Evolutionary conservation across 1,139 yeast genomes (phyloP).

Genomic region (Blastobotrys persicus): DNA sequence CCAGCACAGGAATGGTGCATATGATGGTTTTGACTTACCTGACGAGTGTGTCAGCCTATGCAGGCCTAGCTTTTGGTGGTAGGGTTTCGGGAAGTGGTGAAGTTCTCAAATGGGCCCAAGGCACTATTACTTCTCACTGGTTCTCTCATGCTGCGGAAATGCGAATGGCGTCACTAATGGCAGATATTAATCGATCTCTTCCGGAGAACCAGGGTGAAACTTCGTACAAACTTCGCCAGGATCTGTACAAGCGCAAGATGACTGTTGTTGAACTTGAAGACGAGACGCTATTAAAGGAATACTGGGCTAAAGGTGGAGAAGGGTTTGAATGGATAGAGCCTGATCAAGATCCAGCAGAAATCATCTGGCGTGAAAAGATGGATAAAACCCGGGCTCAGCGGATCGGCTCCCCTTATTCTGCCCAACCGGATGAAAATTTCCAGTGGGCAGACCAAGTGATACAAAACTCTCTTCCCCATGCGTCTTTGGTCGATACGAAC

Average conservation of each 20-base stretch:
- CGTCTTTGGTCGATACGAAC: conserved; percentile 30
- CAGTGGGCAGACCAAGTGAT: conserved; percentile 31
- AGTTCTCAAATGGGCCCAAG: conserved; percentile 58
- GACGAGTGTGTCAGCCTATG: conserved; percentile 52
- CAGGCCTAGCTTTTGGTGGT: conserved; percentile 56
- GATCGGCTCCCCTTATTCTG: conserved; percentile 28
- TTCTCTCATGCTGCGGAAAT: conserved; percentile 66
- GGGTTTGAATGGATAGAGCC: conserved; percentile 82
- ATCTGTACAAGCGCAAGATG: conserved; percentile 31
- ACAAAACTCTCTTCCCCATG: conserved; percentile 31
- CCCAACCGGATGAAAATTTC: conserved; percentile 22
- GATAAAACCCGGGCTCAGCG: conserved; percentile 26
- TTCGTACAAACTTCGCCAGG: conserved; percentile 33
- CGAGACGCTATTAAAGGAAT: conserved; percentile 59
- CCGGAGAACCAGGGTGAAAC: conserved; percentile 43
- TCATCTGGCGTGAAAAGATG: conserved; percentile 50
- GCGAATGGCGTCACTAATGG: conserved; percentile 60
- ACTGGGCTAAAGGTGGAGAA: conserved; percentile 75
- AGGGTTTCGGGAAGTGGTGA: conserved; percentile 61
- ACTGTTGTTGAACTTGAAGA: conserved; percentile 64
- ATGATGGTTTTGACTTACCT: conserved; percentile 64
- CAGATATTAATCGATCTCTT: conserved; percentile 55
- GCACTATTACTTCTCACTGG: conserved; percentile 66
- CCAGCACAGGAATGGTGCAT: conserved; percentile 43
- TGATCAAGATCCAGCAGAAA: conserved; percentile 74